Evolutionary conservation across 2,329 filamentous ascomycete genomes (phyloP), one percentile per base, ranked within the genome.

Genomic region (Fusarium verticillioides): DNA sequence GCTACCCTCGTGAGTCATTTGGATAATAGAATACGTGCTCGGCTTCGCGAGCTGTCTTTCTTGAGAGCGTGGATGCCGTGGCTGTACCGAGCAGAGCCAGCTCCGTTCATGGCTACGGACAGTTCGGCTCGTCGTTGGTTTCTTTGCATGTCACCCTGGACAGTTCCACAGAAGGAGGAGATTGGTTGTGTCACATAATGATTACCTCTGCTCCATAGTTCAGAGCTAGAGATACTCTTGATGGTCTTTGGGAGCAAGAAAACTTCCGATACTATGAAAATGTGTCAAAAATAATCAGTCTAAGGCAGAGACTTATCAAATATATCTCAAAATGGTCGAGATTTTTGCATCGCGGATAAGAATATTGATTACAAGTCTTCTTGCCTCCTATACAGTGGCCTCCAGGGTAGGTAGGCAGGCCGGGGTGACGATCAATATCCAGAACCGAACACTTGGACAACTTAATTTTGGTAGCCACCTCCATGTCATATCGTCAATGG

Each of bases 111-210:
- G 50, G 42, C 49, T 44, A 32, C 44, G 36, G 64, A 59, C 43
- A 46, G 18, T 37, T 56, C 56, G 62, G 62, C 58, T 66, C 18
- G 36, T 68, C 54, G 36, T 43, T 60, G 52, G 37, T 34, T 30
- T 60, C 32, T 60, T 28, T 60, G 36, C 26, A 23, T 26, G 16
- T 26, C 30, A 34, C 46, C 44, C 62, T 60, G 42, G 47, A 26
- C n/a, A 66, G 65, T 66, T 60, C 74, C 72, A 69, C 71, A 52
- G 36, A 59, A 52, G 46, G 62, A 68, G 44, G 65, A 70, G 62
- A 73, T 65, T 73, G 62, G 68, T 60, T 58, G 73, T 69, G 75
- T 78, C 65, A 60, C 75, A 75, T 66, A 72, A 43, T 68, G 67
- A 69, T 68, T 75, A 57, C 47, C 61, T 73, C 49, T 69, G 62